Percentiles rank a stretch among this genome's conserved stretches.
phyloP scores from a whole-genome alignment of 495 filamentous ascomycete genomes.

The Physcia stellaris region DNA sequence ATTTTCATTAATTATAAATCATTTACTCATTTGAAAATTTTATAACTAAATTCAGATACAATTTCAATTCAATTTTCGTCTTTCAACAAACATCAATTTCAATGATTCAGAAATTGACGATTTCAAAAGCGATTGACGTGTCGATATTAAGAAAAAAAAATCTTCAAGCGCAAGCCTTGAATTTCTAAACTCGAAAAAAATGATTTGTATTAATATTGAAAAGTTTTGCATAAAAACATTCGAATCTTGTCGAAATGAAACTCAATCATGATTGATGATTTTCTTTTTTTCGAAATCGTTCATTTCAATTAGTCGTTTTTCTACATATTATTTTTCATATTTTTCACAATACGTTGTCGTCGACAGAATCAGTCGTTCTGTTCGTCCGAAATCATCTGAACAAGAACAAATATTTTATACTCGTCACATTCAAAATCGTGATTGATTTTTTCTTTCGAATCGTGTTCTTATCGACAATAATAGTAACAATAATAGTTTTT shows the following conservation, averaged over 20 bases:
- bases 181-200: conserved; percentile 81
- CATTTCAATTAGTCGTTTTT: conserved; percentile 63
- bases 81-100: conserved; percentile 48
- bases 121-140: conserved; percentile 76
- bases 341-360: conserved; percentile 71
- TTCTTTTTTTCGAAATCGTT: conserved; percentile 46
- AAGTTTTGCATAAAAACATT: conserved; percentile 62
- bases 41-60: conserved; percentile 21
- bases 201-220: conserved; percentile 66
- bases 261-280: conserved; percentile 22
- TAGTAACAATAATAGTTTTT: too few relatives aligned
- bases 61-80: conserved; percentile 30
- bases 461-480: conserved; percentile 33
- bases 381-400: conserved; percentile 76
- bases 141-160: conserved; percentile 73
- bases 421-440: conserved; percentile 67
- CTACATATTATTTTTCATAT: conserved; percentile 78
- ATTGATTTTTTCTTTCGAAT: conserved; percentile 78
- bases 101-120: conserved; percentile 51
- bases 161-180: conserved; percentile 69
- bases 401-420: conserved; percentile 84
- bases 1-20: conserved; percentile 76
- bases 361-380: conserved; percentile 66
- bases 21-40: too few relatives aligned
- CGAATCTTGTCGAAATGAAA: conserved; percentile 16